Evolutionary conservation across 345 rosid genomes (phyloP).

Genomic region (Cardiospermum halicacabum): DNA sequence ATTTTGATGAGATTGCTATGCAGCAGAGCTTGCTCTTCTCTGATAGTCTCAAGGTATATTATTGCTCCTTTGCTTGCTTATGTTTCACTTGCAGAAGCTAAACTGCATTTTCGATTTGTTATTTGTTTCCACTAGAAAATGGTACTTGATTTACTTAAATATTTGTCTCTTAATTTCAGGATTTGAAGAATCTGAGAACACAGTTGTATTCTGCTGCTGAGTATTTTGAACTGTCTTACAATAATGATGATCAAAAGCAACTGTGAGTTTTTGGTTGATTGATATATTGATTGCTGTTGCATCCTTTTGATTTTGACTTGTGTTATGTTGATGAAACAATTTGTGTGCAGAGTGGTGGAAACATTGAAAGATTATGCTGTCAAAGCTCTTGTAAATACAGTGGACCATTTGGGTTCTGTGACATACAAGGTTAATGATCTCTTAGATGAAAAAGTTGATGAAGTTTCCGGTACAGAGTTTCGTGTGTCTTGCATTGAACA

Average conservation of each 20-base stretch:
- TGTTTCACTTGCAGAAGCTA: background rate
- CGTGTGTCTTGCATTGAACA: slow-evolving; percentile 84
- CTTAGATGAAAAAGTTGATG: slow-evolving; percentile 78
- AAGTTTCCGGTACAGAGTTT: slow-evolving; percentile 69
- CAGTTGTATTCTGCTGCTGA: slow-evolving; percentile 94
- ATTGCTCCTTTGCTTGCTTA: background rate
- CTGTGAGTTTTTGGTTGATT: slow-evolving; percentile 42
- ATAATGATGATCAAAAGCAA: slow-evolving; percentile 76
- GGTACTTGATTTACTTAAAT: background rate
- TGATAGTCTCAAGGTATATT: slow-evolving; percentile 79
- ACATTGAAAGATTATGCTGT: slow-evolving; percentile 88
- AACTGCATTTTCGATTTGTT: background rate
- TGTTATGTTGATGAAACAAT: slow-evolving; percentile 10
- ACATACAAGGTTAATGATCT: slow-evolving; percentile 84
- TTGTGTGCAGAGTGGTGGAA: slow-evolving; percentile 69
- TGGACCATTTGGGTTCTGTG: slow-evolving; percentile 93
- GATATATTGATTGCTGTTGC: background rate
- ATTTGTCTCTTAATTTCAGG: slow-evolving; percentile 36
- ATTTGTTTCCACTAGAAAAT: too few relatives aligned
- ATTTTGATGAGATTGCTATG: slow-evolving; percentile 76
- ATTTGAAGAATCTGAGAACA: slow-evolving; percentile 76
- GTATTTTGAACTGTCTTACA: slow-evolving; percentile 82
- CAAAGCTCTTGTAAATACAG: slow-evolving; percentile 88
- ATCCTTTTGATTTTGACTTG: background rate
- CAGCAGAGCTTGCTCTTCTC: slow-evolving; percentile 82